Percentiles rank a stretch among this genome's conserved stretches.
Evolutionary conservation across 2,329 filamentous ascomycete species (phyloP).

Genomic region (Chaetomium olivaceum): DNA sequence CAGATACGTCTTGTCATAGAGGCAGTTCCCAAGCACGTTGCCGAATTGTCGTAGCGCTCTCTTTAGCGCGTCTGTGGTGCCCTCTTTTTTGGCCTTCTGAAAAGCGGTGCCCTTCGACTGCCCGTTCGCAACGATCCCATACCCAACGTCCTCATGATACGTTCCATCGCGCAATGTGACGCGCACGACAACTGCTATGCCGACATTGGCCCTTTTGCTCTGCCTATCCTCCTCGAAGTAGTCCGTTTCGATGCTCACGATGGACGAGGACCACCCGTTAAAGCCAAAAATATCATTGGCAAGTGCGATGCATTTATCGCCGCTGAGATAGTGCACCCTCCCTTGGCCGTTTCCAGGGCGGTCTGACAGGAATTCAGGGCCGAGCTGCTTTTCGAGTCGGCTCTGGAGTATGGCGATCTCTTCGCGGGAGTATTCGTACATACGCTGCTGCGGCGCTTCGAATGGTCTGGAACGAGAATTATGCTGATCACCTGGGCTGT

Average conservation of each 20-base stretch:
- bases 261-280: constrained; percentile 96
- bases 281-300: constrained; percentile 96
- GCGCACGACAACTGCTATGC: constrained; percentile 85
- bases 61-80: constrained; percentile 91
- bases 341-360: constrained; percentile 73
- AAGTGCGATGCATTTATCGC: constrained; percentile 92
- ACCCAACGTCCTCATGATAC: constrained; percentile 97
- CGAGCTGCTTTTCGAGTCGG: constrained; percentile 87
- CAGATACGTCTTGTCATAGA: constrained; percentile 95
- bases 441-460: constrained; percentile 65
- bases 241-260: constrained; percentile 91
- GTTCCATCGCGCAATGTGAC: constrained; percentile 90
- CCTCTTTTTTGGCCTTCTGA: constrained; percentile 98
- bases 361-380: constrained; percentile 92
- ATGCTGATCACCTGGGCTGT: constrained; percentile 70
- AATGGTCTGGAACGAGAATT: constrained; percentile 73
- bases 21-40: constrained; percentile 95
- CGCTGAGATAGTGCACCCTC: constrained; percentile 91
- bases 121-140: constrained; percentile 94
- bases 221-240: constrained; percentile 86
- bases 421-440: constrained; percentile 82
- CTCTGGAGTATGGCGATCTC: constrained; percentile 87
- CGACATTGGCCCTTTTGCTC: constrained; percentile 77
- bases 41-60: constrained; percentile 87
- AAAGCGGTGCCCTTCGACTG: constrained; percentile 94